phyloP scores from a whole-genome alignment of 2,329 filamentous ascomycete genomes.

The Ilyonectria robusta region DNA sequence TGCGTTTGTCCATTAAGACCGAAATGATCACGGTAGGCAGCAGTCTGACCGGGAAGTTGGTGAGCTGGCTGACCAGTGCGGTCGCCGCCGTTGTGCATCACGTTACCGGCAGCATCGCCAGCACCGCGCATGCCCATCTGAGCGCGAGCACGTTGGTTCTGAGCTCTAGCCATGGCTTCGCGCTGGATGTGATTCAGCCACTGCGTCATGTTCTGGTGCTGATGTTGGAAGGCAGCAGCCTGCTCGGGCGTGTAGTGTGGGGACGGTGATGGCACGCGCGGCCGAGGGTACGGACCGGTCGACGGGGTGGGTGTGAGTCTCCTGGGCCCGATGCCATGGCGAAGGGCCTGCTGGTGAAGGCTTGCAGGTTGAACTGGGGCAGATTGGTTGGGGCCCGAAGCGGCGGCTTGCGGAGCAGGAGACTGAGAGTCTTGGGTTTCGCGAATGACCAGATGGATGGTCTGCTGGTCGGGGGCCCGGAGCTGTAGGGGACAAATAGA shows the following conservation, averaged over 20 bases:
- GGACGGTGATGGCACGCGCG: slow-evolving; percentile 52
- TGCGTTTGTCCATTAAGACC: slow-evolving; percentile 47
- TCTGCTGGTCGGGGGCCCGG: slow-evolving; percentile 62
- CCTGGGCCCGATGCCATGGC: slow-evolving; percentile 46
- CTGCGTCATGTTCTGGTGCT: slow-evolving; percentile 60
- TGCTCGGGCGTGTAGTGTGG: slow-evolving; percentile 48
- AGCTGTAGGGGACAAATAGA: slow-evolving; percentile 51
- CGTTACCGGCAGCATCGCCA: slow-evolving; percentile 50
- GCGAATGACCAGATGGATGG: slow-evolving; percentile 68
- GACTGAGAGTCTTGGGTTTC: slow-evolving; percentile 52
- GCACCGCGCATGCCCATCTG: slow-evolving; percentile 58
- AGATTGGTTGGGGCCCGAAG: slow-evolving; percentile 43
- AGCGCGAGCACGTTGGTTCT: slow-evolving; percentile 60
- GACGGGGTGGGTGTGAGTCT: slow-evolving; percentile 49
- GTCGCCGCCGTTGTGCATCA: slow-evolving; percentile 41
- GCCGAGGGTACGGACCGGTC: slow-evolving; percentile 46
- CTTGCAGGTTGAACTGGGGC: slow-evolving; percentile 41
- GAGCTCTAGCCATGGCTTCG: slow-evolving; percentile 60
- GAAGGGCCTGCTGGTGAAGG: slow-evolving; percentile 38
- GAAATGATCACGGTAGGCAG: slow-evolving; percentile 52
- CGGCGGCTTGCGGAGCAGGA: slow-evolving; percentile 38
- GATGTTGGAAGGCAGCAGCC: slow-evolving; percentile 52
- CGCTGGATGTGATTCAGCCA: slow-evolving; percentile 64
- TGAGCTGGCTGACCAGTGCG: slow-evolving; percentile 52
- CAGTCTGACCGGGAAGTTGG: slow-evolving; percentile 50